Evolutionary conservation across 192 early-diverging fungal species (phyloP).

Genomic region (Entomortierella beljakovae): DNA sequence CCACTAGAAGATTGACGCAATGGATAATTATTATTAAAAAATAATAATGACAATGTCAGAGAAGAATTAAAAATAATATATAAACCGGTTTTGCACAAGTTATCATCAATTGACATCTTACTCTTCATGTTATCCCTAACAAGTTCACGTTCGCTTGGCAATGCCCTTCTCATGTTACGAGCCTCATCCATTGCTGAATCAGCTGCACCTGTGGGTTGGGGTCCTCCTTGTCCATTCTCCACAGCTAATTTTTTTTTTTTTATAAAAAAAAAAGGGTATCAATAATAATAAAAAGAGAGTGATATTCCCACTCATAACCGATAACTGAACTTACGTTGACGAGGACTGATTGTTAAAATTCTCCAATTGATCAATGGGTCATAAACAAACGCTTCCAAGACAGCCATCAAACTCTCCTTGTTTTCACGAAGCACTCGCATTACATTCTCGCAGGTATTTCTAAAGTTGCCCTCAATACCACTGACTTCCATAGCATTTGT

Average conservation of each 20-base stretch:
- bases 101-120: slow-evolving; percentile 29
- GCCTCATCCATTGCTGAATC: slow-evolving; percentile 43
- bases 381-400: slow-evolving; percentile 97
- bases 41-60: background rate
- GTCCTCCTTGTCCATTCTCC: slow-evolving; percentile 44
- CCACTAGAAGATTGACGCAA: slow-evolving; percentile 42
- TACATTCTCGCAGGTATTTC: slow-evolving; percentile 94
- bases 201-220: slow-evolving; percentile 10
- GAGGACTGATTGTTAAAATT: slow-evolving; percentile 69
- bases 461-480: slow-evolving; percentile 96
- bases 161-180: slow-evolving; percentile 34
- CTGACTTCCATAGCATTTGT: slow-evolving; percentile 98
- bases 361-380: slow-evolving; percentile 96
- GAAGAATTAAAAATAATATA: background rate
- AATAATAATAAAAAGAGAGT: background rate
- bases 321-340: slow-evolving; percentile 40
- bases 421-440: slow-evolving; percentile 96
- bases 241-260: slow-evolving; percentile 15
- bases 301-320: background rate
- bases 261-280: too few species aligned
- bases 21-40: slow-evolving; percentile 12
- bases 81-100: background rate
- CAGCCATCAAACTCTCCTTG: slow-evolving; percentile 98
- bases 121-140: slow-evolving; percentile 56
- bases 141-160: slow-evolving; percentile 45